Base-by-base conservation (phyloP, 2,329 filamentous ascomycete genomes). In the Phialemonium atrogriseum region DNA sequence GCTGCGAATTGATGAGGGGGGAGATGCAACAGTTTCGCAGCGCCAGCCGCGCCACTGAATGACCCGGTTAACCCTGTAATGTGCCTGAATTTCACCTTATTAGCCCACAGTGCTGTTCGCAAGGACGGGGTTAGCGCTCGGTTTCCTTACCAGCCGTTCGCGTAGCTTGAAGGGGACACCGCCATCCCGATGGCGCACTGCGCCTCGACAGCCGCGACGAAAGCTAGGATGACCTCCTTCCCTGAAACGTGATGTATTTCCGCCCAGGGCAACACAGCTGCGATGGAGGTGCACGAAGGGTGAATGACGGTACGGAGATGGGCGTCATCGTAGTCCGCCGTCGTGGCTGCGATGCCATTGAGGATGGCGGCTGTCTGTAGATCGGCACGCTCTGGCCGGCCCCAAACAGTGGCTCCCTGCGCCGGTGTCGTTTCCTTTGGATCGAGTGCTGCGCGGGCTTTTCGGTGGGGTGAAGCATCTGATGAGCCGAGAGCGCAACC, bases 251-350 rank as follows among this genome's bases (percentile, higher is more conserved):
- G 44, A 35, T 52, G 57, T n/a, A n/a, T n/a, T 38, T 70, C 63
- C 1, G 62, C 56, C 10, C 64, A 56, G 2, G 68, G 62, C 4
- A 73, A 54, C 2, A 73, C 44, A 0, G 68, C 68, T 24, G 55
- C 61, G 2, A 66, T 64, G 0, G 73, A 64, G 0, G 67, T 63
- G 0, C 68, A 67, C 0, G 66, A 60, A 0, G 68, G 69, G 40
- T 74, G 70, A 25, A 73, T 73, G 39, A 73, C 67, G 5, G 64
- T 72, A 28, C 67, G 65, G 1, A 72, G 53, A 40, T 73, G 68
- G 1, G 67, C 73, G 43, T 73, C 68, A 37, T 74, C 69, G 44
- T 72, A 74, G 42, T 73, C 68, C 34, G 73, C 64, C 4, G 71
- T 64, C 37, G 73, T 67, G 18, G 63, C 68, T 9, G 68, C 64